phyloP scores from a whole-genome alignment of 2,329 filamentous ascomycete species.

The Claviceps sp. region DNA sequence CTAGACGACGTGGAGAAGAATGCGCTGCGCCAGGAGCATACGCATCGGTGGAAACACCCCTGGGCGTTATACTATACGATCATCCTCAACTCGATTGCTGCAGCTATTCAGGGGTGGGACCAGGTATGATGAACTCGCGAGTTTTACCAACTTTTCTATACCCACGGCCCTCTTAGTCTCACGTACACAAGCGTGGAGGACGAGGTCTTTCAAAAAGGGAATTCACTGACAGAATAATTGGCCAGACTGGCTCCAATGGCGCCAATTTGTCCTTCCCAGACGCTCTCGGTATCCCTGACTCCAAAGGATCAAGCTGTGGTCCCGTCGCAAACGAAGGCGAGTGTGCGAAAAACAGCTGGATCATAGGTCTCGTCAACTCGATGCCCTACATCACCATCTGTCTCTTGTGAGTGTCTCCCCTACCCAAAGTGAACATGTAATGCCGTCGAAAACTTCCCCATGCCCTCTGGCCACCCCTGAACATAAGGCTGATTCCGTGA shows the following conservation, averaged over 20 bases:
- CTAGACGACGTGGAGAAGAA: slow-evolving; percentile 24
- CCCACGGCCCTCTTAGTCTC: no score
- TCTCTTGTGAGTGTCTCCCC: slow-evolving; percentile 23
- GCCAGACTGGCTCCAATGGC: slow-evolving; percentile 30
- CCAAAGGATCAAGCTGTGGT: slow-evolving; percentile 16
- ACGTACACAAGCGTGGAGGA: no score
- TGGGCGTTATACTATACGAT: slow-evolving; percentile 35
- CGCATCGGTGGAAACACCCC: slow-evolving; percentile 46
- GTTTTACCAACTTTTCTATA: no score
- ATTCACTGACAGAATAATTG: not conserved
- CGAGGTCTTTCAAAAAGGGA: no score
- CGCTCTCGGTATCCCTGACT: slow-evolving; percentile 29
- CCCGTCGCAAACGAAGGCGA: slow-evolving; percentile 22
- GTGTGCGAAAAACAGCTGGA: slow-evolving; percentile 38
- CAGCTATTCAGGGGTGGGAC: slow-evolving; percentile 37
- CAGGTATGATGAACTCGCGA: slow-evolving; percentile 15
- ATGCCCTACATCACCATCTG: slow-evolving; percentile 29
- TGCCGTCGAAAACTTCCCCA: no score
- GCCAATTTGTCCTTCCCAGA: slow-evolving; percentile 33
- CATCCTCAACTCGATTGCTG: slow-evolving; percentile 37
- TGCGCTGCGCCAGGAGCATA: slow-evolving; percentile 29
- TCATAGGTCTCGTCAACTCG: slow-evolving; percentile 47
- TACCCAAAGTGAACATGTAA: not conserved
- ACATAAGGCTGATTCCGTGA: not conserved
- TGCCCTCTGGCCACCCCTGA: not conserved